Evolutionary conservation across 2,329 filamentous ascomycete species (phyloP), one percentile per base, ranked within the genome.

Genomic region (Fusarium dimerum): DNA sequence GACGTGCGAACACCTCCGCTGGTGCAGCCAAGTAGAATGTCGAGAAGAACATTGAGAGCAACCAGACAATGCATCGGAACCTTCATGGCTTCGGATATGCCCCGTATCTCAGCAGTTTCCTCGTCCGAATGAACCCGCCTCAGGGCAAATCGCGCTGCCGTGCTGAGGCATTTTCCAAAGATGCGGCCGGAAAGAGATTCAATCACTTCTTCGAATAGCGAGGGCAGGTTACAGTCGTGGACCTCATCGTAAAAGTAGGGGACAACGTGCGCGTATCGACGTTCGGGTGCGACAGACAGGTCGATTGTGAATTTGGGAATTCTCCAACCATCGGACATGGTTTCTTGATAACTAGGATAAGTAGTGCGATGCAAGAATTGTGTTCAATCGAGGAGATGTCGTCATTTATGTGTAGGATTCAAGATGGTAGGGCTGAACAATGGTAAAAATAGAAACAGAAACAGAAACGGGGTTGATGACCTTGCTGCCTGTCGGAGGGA

Each of bases 1-100:
- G 32, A 11, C 0, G 65, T 58, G 1, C 68, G 60, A 1, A 64
- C 66, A 1, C 70, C 72, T 4, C 72, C 72, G 43, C 82, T 86
- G 1, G 85, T 87, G 64, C 86, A 88, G 3, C 85, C 85, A 69
- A 88, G 78, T 36, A 88, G 71, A 6, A 82, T 69, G 60, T 89
- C 86, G 2, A 88, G 72, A 2, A 87, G 68, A 2, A 83, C 81
- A 59, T 88, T 88, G 59, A 86, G 78, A 3, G 78, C 78, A 3
- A 88, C 78, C 0, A 88, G 72, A 1, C 87, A 68, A 57, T 85
- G 83, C 65, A 87, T 72, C 1, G 80, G 73, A 4, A 88, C 71
- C 0, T 75, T 78, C 0, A 76, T 76, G 3, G 68, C 73, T 26
- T 71, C 65, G 26, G 77, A 75, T 36, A 88, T 84, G 0, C 85